phyloP scores from a whole-genome alignment of 225 moss, liverwort and hornwort species.

The Sphagnum contortum region DNA sequence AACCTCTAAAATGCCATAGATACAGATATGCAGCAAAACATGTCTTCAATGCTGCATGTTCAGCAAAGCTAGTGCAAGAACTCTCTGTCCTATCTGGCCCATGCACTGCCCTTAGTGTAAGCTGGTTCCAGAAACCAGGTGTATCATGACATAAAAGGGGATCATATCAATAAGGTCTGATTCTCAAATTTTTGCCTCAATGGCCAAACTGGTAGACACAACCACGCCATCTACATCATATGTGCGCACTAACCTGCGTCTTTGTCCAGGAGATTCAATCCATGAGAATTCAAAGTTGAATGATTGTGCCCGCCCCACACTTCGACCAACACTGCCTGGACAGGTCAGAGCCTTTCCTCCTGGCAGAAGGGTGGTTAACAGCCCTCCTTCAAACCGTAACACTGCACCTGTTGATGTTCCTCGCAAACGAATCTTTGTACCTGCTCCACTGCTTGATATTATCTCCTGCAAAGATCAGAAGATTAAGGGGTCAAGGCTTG shows the following conservation, averaged over 20 bases:
- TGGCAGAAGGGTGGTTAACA: conserved; percentile 70
- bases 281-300: conserved; percentile 91
- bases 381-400: conserved; percentile 78
- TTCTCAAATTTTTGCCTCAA: conserved; percentile 15
- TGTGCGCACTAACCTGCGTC: conserved; percentile 68
- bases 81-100: no score
- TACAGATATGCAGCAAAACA: no score
- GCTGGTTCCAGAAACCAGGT: no score
- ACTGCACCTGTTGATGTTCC: conserved; percentile 53
- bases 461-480: conserved; percentile 37
- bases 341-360: conserved; percentile 63
- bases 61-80: no score
- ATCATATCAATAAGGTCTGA: no score
- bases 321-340: conserved; percentile 84
- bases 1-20: no score
- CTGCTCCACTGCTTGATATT: conserved; percentile 49
- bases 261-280: conserved; percentile 54
- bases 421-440: conserved; percentile 60
- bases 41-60: no score
- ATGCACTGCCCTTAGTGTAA: no score
- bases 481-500: not conserved
- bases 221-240: conserved; percentile 89
- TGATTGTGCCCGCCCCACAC: conserved; percentile 75
- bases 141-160: no score
- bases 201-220: conserved; percentile 68